Evolutionary conservation across 768 basidiomycete genomes (phyloP), one percentile per base, ranked within the genome.

Genomic region (Hygrocybe punicea): DNA sequence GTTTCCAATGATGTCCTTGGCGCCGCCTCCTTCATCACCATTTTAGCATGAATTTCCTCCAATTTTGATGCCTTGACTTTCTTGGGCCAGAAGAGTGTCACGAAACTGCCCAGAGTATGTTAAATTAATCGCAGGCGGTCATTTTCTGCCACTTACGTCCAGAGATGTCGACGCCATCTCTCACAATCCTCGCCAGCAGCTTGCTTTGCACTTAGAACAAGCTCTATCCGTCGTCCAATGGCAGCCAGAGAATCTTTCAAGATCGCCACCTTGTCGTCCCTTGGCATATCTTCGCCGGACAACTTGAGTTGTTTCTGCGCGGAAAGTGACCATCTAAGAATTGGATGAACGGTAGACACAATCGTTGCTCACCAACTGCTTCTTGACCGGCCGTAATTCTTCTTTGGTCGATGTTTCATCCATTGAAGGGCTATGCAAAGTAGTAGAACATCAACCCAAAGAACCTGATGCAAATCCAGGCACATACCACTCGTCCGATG

Each of bases 1-100:
- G 70, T 63, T 53, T 85, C 85, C 21, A 80, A 73, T 51, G 78
- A 75, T n/a, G 81, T 72, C 58, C 83, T 74, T n/a, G 84, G 84
- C 34, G 82, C 81, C 46, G 83, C 81, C 67, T 90, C 90, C 71
- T 91, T 91, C 81, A 88, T 87, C 59, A 92, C 91, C 89, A 97
- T 93, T 75, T 97, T 97, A 14, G 91, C 89, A 65, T 97, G 93
- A 44, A 98, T 96, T 67, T 93, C 93, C 71, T 95, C 91, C 37
- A 98, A 76, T 72, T 97, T 97, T 14, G 83, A 85, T 11, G 93
- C 92, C 69, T 89, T 93, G 62, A 98, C 94, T 73, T 95, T 92
- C 78, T 96, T 91, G 5, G 95, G 95, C 95, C 95, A 98, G 74
- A 98, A 98, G 54, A 93, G 79, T 2, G 93, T 94, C 46, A 97